Percentiles rank a stretch among this genome's conserved stretches.
Conservation (phyloP, 345 rosid genomes). For the Lepidium sativum region DNA sequence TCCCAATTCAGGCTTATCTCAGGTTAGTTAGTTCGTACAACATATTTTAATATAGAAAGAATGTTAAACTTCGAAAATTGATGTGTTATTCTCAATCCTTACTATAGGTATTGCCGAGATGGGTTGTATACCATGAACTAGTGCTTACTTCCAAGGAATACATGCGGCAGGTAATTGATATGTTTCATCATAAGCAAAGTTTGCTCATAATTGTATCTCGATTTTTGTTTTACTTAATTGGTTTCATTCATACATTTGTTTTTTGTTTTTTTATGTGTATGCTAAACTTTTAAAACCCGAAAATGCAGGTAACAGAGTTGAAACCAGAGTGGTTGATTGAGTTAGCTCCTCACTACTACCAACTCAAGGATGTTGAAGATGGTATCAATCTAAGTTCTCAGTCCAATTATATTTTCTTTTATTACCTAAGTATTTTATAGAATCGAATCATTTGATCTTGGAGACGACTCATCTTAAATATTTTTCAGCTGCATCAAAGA, state of each 20-base stretch:
- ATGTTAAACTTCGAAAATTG: neutral
- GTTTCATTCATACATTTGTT: conserved; percentile 1
- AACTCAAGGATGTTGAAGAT: conserved; percentile 95
- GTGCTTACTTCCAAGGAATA: conserved; percentile 91
- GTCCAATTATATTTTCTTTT: neutral
- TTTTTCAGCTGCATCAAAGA: conserved; percentile 65
- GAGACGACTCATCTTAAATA: neutral
- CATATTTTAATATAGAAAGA: neutral
- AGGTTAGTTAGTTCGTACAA: conserved; percentile 34
- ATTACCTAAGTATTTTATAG: neutral
- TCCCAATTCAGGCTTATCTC: conserved; percentile 91
- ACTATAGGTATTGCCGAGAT: conserved; percentile 73
- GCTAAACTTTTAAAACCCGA: neutral
- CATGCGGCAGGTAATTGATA: conserved; percentile 62
- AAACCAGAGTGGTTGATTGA: conserved; percentile 99
- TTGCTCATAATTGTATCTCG: neutral
- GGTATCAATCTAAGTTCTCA: conserved; percentile 34
- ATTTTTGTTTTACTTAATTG: neutral
- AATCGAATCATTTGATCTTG: neutral
- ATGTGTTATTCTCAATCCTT: neutral
- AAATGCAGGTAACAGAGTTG: conserved; percentile 73
- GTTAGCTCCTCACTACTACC: conserved; percentile 94
- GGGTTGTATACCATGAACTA: conserved; percentile 88
- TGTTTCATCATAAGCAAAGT: neutral
- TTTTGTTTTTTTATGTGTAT: neutral